Conservation (phyloP, 129 eudicot genomes). For the Centaurea solstitialis region DNA sequence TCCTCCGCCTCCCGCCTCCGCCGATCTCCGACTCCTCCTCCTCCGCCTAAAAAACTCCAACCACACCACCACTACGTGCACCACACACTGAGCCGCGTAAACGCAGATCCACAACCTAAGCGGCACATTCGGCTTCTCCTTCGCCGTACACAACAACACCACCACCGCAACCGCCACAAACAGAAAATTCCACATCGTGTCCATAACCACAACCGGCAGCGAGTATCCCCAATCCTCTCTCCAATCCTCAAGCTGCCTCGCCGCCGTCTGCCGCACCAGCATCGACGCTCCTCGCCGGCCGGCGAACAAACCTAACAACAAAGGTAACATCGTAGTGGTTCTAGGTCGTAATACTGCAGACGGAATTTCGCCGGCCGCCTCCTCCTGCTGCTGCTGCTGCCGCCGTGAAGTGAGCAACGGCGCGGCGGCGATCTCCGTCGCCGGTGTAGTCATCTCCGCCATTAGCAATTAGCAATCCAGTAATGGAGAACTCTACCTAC, state of each 20-base stretch:
- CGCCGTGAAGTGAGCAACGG: slow-evolving; percentile 22
- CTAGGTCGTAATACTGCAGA: slow-evolving; percentile 1
- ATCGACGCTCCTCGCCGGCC: slow-evolving; percentile 61
- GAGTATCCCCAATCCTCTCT: slow-evolving; percentile 84
- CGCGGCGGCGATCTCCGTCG: slow-evolving; percentile 18
- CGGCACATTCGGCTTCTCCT: slow-evolving; percentile 57
- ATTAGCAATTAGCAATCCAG: not conserved
- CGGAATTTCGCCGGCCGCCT: not conserved
- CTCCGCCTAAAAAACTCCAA: slow-evolving; percentile 50
- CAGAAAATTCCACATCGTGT: slow-evolving; percentile 59
- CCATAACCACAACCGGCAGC: slow-evolving; percentile 69
- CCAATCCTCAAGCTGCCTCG: slow-evolving; percentile 67
- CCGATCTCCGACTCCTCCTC: slow-evolving; percentile 37
- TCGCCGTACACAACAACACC: slow-evolving; percentile 40
- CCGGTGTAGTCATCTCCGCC: not conserved
- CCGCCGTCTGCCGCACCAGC: slow-evolving; percentile 69
- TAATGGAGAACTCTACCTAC: not conserved
- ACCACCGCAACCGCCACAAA: slow-evolving; percentile 57
- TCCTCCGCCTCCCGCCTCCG: not conserved
- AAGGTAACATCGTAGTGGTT: slow-evolving; percentile 21
- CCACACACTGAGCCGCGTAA: slow-evolving; percentile 58
- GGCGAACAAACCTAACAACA: slow-evolving; percentile 48
- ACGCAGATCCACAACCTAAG: slow-evolving; percentile 80
- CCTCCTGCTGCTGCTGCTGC: no score
- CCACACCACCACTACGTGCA: slow-evolving; percentile 69